Evolutionary conservation across 2,329 filamentous ascomycete genomes (phyloP), one percentile per base, ranked within the genome.

Genomic region (Fusarium fracticaudum): DNA sequence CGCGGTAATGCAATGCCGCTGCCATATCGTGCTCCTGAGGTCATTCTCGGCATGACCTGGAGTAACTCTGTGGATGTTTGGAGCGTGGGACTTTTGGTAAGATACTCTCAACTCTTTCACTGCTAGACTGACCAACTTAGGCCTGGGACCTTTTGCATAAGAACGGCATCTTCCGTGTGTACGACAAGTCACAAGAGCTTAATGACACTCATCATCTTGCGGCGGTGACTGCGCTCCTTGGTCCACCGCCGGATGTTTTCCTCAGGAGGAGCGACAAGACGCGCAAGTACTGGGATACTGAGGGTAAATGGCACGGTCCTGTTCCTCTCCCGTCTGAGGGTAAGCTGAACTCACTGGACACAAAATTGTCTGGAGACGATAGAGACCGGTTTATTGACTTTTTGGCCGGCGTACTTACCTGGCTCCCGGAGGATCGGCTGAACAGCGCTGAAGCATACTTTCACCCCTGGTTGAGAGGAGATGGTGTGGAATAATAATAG

Each of bases 41-140:
- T 84, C 12, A 80, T 84, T 70, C 76, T 84, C 22, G 75, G 77
- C 31, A 83, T 83, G 77, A 62, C 71, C 1, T 84, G 82, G 81
- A 77, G 79, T 15, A 70, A 74, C 43, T 44, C 72, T 20, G 79
- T 83, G 24, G 82, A 85, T 73, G 72, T 80, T 24, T 85, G 82
- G 83, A 82, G 79, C 38, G 64, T 79, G 3, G 82, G 79, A 41
- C 72, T 83, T 18, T 54, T 83, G 73, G 82, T 83, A 73, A 69
- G 61, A 18, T n/a, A n/a, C n/a, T n/a, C n/a, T n/a, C n/a, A n/a
- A n/a, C n/a, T n/a, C n/a, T n/a, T n/a, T n/a, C n/a, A n/a, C n/a
- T n/a, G n/a, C n/a, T n/a, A n/a, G n/a, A n/a, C n/a, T n/a, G n/a
- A n/a, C n/a, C n/a, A n/a, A n/a, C n/a, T n/a, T n/a, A n/a, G n/a